phyloP scores from a whole-genome alignment of 208 protist genomes.

The Trypanosomatidae sp. region DNA sequence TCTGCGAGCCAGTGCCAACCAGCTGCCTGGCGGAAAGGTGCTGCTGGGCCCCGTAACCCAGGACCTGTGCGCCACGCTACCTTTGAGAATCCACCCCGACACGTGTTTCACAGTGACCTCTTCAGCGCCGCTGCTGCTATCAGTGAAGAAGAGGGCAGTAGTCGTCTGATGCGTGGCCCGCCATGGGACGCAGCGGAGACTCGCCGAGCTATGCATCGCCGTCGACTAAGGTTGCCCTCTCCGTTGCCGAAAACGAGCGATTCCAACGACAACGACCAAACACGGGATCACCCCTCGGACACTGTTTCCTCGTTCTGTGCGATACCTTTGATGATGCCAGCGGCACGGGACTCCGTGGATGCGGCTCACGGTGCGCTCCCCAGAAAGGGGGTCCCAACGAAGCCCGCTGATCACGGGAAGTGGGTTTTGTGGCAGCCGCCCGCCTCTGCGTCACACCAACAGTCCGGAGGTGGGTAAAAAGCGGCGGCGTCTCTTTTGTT shows the following conservation, averaged over 20 bases:
- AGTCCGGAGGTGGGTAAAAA: background rate
- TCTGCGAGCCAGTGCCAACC: background rate
- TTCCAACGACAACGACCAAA: background rate
- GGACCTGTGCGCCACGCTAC: background rate
- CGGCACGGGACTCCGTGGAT: no score
- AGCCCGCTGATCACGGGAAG: background rate
- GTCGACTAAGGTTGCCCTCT: constrained; percentile 7
- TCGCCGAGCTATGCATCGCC: background rate
- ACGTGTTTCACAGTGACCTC: constrained; percentile 11
- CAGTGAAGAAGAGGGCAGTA: background rate
- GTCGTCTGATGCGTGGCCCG: background rate
- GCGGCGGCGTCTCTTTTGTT: background rate
- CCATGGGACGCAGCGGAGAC: no score
- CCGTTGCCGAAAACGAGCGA: background rate
- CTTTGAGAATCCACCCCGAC: background rate
- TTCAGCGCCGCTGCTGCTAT: background rate
- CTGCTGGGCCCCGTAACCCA: background rate
- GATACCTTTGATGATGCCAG: background rate
- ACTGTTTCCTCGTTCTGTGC: background rate
- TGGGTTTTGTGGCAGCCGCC: background rate
- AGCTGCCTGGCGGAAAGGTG: background rate
- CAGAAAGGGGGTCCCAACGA: background rate
- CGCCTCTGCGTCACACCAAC: background rate
- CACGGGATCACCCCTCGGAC: background rate
- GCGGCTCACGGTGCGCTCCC: background rate